Evolutionary conservation across 1,284 basidiomycete species (phyloP).

Genomic region (Tilletia horrida): DNA sequence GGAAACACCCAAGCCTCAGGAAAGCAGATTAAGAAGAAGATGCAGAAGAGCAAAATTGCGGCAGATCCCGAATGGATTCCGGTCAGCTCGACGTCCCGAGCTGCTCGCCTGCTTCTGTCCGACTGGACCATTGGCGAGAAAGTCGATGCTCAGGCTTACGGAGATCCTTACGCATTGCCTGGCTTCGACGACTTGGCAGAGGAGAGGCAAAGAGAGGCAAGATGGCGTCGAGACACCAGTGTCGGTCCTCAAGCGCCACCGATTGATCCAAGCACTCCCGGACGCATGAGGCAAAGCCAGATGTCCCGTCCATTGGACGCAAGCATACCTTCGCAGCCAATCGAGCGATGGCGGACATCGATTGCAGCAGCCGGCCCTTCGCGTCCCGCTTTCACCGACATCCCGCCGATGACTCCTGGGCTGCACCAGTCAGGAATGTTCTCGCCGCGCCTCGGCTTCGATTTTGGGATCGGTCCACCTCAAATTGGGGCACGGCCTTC

Average conservation of each 20-base stretch:
- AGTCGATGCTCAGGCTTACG: neutral
- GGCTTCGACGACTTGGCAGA: neutral
- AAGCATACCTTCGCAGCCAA: too few species aligned
- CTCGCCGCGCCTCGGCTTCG: neutral
- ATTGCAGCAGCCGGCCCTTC: neutral
- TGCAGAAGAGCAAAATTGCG: neutral
- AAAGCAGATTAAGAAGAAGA: neutral
- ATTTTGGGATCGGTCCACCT: too few species aligned
- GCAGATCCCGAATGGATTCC: neutral
- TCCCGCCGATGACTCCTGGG: neutral
- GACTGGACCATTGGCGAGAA: conserved; percentile 12
- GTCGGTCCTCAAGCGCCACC: too few species aligned
- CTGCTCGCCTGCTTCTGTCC: conserved; percentile 3
- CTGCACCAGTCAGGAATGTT: neutral
- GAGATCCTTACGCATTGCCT: conserved; percentile 10
- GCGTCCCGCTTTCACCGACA: neutral
- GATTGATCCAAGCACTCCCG: too few species aligned
- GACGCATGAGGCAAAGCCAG: too few species aligned
- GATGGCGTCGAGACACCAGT: too few species aligned
- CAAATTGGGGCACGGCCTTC: too few species aligned
- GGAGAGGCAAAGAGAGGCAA: too few species aligned
- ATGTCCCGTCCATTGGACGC: too few species aligned
- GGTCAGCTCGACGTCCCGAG: neutral
- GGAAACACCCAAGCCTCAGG: neutral
- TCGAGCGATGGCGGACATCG: conserved; percentile 14